These are phyloP conservation scores for Jamesozyma gamospora DNA, from an alignment of 805 yeast genomes.

Conservation along the genomic window DNA sequence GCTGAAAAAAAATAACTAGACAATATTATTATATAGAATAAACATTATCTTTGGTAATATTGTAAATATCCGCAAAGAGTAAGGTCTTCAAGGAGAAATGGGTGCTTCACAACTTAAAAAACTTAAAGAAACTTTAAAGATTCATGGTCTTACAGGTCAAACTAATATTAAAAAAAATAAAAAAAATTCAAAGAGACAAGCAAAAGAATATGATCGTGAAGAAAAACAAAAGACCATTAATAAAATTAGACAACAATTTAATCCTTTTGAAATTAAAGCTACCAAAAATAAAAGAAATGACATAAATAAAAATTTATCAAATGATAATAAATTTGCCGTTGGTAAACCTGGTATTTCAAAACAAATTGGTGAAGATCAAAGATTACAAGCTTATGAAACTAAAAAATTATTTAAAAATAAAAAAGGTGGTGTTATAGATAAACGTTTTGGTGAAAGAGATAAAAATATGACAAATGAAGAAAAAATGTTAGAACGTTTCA, in stretches of 20 bases:
- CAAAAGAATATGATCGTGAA: constrained; percentile 60
- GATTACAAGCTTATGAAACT: constrained; percentile 53
- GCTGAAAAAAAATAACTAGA: no score
- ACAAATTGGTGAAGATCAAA: constrained; percentile 56
- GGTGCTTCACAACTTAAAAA: constrained; percentile 84
- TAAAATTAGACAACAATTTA: constrained; percentile 71
- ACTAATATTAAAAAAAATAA: constrained; percentile 50
- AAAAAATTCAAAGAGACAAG: constrained; percentile 39
- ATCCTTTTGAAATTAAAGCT: constrained; percentile 76
- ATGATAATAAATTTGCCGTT: constrained; percentile 37
- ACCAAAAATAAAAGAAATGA: constrained; percentile 50
- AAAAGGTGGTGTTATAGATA: constrained; percentile 71
- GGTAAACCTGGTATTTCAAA: constrained; percentile 65
- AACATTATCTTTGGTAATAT: no score
- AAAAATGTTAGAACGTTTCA: constrained; percentile 89
- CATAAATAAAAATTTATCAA: constrained; percentile 18
- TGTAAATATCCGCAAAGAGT: no score
- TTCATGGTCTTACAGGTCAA: constrained; percentile 80
- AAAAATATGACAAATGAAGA: constrained; percentile 69
- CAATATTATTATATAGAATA: no score
- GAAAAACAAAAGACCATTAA: constrained; percentile 49
- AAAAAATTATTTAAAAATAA: constrained; percentile 55
- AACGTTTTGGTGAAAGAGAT: constrained; percentile 87
- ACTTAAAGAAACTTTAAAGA: constrained; percentile 65
- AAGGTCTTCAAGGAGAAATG: no score